Percentiles rank a stretch among this genome's conserved stretches.
These are phyloP conservation scores for Trypanosoma platydactyli DNA, from an alignment of 208 protist species.

Conservation along the genomic window DNA sequence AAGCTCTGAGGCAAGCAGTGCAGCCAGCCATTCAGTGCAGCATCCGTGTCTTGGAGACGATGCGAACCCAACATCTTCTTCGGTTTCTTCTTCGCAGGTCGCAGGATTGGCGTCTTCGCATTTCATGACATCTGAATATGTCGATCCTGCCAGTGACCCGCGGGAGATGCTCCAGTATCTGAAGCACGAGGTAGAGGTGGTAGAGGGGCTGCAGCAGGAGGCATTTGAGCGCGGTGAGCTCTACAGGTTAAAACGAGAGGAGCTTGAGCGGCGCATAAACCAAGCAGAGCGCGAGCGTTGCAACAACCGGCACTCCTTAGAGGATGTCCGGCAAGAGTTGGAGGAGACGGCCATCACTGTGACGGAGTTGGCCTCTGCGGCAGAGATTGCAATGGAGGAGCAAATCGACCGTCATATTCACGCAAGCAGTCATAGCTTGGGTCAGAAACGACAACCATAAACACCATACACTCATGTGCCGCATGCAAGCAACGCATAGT, in stretches of 20 bases:
- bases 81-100: neutral
- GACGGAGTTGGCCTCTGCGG: slow-evolving; percentile 32
- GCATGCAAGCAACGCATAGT: too few relatives aligned
- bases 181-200: slow-evolving; percentile 53
- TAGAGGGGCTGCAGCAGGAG: slow-evolving; percentile 59
- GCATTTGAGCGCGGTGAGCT: slow-evolving; percentile 40
- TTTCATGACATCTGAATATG: neutral
- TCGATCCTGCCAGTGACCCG: slow-evolving; percentile 38
- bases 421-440: slow-evolving; percentile 15
- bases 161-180: slow-evolving; percentile 69
- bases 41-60: neutral
- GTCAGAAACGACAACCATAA: slow-evolving; percentile 1
- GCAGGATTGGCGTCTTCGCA: neutral
- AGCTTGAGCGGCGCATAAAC: slow-evolving; percentile 53
- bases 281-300: slow-evolving; percentile 31
- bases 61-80: neutral
- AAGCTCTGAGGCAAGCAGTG: neutral
- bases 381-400: slow-evolving; percentile 30
- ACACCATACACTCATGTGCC: neutral
- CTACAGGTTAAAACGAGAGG: slow-evolving; percentile 47
- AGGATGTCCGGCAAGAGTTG: slow-evolving; percentile 47
- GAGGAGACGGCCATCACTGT: slow-evolving; percentile 37
- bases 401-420: slow-evolving; percentile 38
- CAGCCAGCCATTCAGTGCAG: neutral
- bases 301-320: slow-evolving; percentile 27